Base-by-base conservation (phyloP, 805 yeast genomes). In the Lachancea nothofagi region DNA sequence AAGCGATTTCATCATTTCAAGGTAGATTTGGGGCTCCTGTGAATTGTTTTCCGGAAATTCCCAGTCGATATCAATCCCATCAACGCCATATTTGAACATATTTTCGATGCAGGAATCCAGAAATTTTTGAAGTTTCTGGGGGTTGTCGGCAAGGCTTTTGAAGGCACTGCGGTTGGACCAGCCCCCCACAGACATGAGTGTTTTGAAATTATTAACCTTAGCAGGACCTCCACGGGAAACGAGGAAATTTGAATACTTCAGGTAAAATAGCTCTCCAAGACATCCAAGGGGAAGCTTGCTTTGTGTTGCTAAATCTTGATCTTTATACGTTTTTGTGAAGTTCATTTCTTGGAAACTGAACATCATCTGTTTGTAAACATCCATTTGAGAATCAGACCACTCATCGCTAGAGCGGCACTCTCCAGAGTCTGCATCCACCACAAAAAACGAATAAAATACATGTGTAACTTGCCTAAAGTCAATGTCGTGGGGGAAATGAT, bases 1-100 rank as follows among this genome's bases (percentile, higher is more conserved):
- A 19, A 78, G 48, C 12, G 40, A 44, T 30, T 50, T 48, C 14
- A 82, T 58, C 28, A 86, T 45, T 3, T 55, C 51, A 1, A 72
- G 64, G 45, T 77, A 70, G 27, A 59, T 54, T 0, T 50, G 33
- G 1, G 77, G 76, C 44, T 83, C 79, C 2, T 36, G 20, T 0
- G 56, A 53, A 3, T 55, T 51, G 29, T 58, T 67, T 6, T 60
- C 55, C 0, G 96, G 96, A 53, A 79, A 90, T 61, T 90, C 98
- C 96, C 96, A 90, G 62, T 90, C 98, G 21, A 90, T 64, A 59
- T 93, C 97, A 33, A 90, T 65, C 0, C 98, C 97, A 58, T 93
- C 97, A 53, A 93, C 79, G 0, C 83, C 80, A 54, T 75, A 74
- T 31, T 69, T 61, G 2, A 59, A 41, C 57, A 86, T 66, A 18